Evolutionary conservation across 352 stramenopile species (phyloP), one percentile per base, ranked within the genome.

Genomic region (Peronospora belbahrii): DNA sequence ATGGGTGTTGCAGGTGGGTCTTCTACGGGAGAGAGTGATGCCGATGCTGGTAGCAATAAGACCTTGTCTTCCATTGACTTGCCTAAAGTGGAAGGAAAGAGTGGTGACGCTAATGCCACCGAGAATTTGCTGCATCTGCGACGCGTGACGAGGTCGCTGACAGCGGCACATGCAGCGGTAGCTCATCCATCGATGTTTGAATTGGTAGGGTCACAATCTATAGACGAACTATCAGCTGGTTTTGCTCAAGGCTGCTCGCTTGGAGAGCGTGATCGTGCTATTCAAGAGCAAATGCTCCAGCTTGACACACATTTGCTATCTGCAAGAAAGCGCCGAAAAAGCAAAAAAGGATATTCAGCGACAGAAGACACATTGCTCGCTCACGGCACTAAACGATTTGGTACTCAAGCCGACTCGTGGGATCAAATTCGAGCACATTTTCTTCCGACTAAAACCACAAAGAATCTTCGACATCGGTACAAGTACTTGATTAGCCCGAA

Each of bases 101-200:
- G 37, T 45, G 38, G 7, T 9, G 48, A 18, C 15, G 4, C 14
- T 10, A 52, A 20, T 17, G 42, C 44, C 1, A 56, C 37, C 9
- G 52, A 67, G 45, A 59, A 65, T 45, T 36, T 66, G 5, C 39
- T 80, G 3, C 62, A 62, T 5, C 42, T 68, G 6, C 56, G 80
- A 13, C 74, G 82, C 22, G 77, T 93, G 13, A 93, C 82, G 8
- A 71, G 82, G 13, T 88, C 82, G 4, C 59, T 93, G 27, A 88
- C 67, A 2, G 77, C 82, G 2, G 82, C 82, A 2, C 79, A 89
- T 52, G 79, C 82, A 2, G 82, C 82, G 0, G 72, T 93, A 13
- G 69, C 74, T 2, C 78, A 90, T 34, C 82, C 82, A 13, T 91
- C 79, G 5, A 93, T 93, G 78, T 93, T 91, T 54, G 82, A 93